Evolutionary conservation across 2,329 filamentous ascomycete genomes (phyloP).

Genomic region (Fonsecaea multimorphosa): DNA sequence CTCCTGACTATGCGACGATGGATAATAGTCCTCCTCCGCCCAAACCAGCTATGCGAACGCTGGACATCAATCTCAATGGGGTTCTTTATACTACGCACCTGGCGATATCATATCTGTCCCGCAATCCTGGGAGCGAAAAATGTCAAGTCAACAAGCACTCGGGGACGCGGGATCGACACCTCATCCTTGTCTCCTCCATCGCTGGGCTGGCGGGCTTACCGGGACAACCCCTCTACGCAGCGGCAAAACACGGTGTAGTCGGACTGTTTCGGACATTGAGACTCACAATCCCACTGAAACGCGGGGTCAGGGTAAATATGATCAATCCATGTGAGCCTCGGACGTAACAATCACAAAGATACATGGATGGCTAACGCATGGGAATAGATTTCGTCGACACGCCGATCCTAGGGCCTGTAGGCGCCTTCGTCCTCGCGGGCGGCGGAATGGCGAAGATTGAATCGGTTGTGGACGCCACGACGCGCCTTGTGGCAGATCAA

Average conservation of each 20-base stretch:
- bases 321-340: slow-evolving; percentile 60
- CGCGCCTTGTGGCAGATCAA: slow-evolving; percentile 65
- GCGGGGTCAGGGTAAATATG: slow-evolving; percentile 68
- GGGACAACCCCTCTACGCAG: slow-evolving; percentile 60
- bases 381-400: slow-evolving; percentile 65
- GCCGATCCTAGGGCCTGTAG: slow-evolving; percentile 59
- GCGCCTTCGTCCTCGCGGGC: slow-evolving; percentile 63
- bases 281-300: slow-evolving; percentile 52
- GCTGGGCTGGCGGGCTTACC: slow-evolving; percentile 58
- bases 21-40: slow-evolving; percentile 51
- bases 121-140: slow-evolving; percentile 57
- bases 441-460: slow-evolving; percentile 59
- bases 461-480: slow-evolving; percentile 69
- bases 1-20: slow-evolving; percentile 39
- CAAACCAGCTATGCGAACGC: slow-evolving; percentile 52
- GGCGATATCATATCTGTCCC: slow-evolving; percentile 55
- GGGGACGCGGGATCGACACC: slow-evolving; percentile 59
- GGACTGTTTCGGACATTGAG: slow-evolving; percentile 68
- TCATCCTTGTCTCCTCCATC: slow-evolving; percentile 68
- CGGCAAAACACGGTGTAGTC: slow-evolving; percentile 70
- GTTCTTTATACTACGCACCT: slow-evolving; percentile 70
- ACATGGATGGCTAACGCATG: not conserved
- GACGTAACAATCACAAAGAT: not conserved
- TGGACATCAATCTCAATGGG: slow-evolving; percentile 69
- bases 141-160: slow-evolving; percentile 42